Base-by-base conservation (phyloP, 257 asterid genomes). In the Solanum tarapatanum region DNA sequence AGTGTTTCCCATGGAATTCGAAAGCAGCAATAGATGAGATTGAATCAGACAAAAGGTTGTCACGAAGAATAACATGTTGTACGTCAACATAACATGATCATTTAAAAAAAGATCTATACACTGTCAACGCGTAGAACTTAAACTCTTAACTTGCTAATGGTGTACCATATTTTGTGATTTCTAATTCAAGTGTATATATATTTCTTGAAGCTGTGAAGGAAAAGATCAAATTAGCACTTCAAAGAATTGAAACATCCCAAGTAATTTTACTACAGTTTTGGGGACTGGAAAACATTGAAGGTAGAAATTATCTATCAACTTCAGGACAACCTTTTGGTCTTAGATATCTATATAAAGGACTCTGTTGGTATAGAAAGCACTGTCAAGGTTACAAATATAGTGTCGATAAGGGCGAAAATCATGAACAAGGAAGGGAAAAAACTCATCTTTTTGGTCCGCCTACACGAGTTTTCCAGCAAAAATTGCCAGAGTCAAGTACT, bases 321-420 rank as follows among this genome's bases (percentile, higher is more conserved):
- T 83, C 75, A 43, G 62, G 88, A 68, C 86, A 83, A 24, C 83
- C 89, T 7, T 89, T 89, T 48, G 80, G 32, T 28, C 48, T 87
- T 83, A 35, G 32, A 19, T 11, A 32, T n/a, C 84, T 87, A 3
- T 17, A 11, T 9, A 87, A 75, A 41, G 91, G 91, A 51, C 11
- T 33, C 1, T 83, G 86, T n/a, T 60, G 86, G 86, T 87, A 87
- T 80, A 89, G 86, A 21, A 83, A 87, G 28, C 66, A 70, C 14
- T 87, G 84, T 14, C 85, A 82, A 51, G 85, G 43, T 19, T 82
- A 82, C 23, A 82, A 48, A 82, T 82, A 82, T 82, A 82, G 43
- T 82, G 85, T 48, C 0, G 68, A 82, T 51, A 48, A 82, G 7
- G 69, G 68, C 2, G 69, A 17, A 4, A 45, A 11, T 9, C 1